Evolutionary conservation across 345 rosid species (phyloP).

Genomic region (Balakata baccata): DNA sequence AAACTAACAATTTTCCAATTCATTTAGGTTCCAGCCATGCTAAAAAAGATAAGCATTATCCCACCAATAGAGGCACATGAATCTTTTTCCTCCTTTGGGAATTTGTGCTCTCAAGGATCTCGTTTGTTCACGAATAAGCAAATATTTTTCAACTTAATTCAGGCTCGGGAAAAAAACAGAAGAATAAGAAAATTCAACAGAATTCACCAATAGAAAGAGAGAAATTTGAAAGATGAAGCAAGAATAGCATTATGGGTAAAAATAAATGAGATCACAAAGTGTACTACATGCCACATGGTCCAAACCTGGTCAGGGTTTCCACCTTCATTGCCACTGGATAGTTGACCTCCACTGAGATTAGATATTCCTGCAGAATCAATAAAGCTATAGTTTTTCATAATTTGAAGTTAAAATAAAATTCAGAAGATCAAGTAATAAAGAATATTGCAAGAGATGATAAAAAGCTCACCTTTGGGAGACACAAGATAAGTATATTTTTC

Average conservation of each 20-base stretch:
- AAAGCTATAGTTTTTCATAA: constrained; percentile 1
- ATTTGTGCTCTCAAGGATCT: neutral
- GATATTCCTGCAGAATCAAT: constrained; percentile 28
- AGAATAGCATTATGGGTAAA: neutral
- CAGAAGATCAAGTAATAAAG: neutral
- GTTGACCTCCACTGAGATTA: constrained; percentile 15
- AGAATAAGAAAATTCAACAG: neutral
- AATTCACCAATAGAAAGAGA: neutral
- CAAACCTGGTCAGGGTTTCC: constrained; percentile 33
- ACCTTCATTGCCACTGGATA: constrained; percentile 18
- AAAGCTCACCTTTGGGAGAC: constrained; percentile 30
- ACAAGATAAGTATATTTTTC: constrained; percentile 6
- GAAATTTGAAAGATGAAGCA: neutral
- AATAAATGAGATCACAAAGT: neutral
- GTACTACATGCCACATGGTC: neutral
- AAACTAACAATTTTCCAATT: neutral
- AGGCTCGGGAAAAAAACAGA: neutral
- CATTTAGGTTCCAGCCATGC: neutral
- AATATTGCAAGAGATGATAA: neutral
- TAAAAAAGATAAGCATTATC: neutral
- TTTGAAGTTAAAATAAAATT: neutral
- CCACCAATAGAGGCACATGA: neutral
- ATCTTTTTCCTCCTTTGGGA: neutral
- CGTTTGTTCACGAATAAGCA: neutral
- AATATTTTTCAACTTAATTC: neutral